Percentiles rank a stretch among this genome's conserved stretches.
These are phyloP conservation scores for Diaporthe helianthi DNA, from an alignment of 2,329 filamentous ascomycete species.

Conservation along the genomic window DNA sequence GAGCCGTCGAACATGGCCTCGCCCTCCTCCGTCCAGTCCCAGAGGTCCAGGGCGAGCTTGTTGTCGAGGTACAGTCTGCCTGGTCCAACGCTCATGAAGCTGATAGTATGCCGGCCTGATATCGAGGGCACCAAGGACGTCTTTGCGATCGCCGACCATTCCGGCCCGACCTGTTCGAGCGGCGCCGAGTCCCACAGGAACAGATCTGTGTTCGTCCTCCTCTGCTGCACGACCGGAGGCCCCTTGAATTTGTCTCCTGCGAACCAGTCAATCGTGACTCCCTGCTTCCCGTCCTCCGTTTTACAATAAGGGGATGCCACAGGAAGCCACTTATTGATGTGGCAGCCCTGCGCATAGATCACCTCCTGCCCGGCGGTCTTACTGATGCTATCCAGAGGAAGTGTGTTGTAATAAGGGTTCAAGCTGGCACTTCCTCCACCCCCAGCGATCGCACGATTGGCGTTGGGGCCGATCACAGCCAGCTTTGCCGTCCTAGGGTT, in stretches of 20 bases:
- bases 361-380: slow-evolving; percentile 61
- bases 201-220: slow-evolving; percentile 68
- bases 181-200: slow-evolving; percentile 76
- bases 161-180: slow-evolving; percentile 62
- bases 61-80: slow-evolving; percentile 68
- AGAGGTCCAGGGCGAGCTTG: slow-evolving; percentile 66
- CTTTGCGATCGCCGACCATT: slow-evolving; percentile 70
- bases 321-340: slow-evolving; percentile 71
- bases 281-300: slow-evolving; percentile 61
- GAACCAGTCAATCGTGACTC: slow-evolving; percentile 71
- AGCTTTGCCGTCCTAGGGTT: slow-evolving; percentile 62
- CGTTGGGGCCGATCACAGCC: slow-evolving; percentile 72
- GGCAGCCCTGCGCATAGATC: slow-evolving; percentile 66
- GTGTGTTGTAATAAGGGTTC: slow-evolving; percentile 72
- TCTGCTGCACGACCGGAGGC: slow-evolving; percentile 61
- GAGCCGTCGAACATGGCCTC: slow-evolving; percentile 77
- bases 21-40: slow-evolving; percentile 73
- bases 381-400: slow-evolving; percentile 69
- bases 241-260: slow-evolving; percentile 69
- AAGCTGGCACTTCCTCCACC: slow-evolving; percentile 73
- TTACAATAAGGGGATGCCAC: slow-evolving; percentile 67
- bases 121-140: slow-evolving; percentile 64
- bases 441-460: slow-evolving; percentile 70
- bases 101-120: slow-evolving; percentile 69
- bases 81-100: slow-evolving; percentile 72